phyloP scores from a whole-genome alignment of 2,329 filamentous ascomycete genomes.

The Exophiala spinifera region DNA sequence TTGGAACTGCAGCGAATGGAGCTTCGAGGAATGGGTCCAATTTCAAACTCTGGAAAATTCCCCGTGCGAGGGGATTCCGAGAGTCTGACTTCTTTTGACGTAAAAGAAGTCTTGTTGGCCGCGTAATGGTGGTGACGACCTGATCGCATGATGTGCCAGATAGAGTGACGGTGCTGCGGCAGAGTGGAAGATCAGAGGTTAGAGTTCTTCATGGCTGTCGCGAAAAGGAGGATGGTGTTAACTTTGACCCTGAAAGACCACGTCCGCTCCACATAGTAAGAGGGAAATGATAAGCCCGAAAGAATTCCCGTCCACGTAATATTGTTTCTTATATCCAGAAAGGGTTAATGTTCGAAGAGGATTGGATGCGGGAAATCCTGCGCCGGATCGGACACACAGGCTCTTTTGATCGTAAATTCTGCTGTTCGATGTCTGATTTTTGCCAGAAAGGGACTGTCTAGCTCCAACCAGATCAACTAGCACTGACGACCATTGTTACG shows the following conservation, averaged over 20 bases:
- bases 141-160: too few species aligned
- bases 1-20: neutral
- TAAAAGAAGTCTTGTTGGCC: neutral
- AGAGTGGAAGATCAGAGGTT: too few species aligned
- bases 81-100: neutral
- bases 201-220: neutral
- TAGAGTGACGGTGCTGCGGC: too few species aligned
- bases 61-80: neutral
- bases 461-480: too few species aligned
- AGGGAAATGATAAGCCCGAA: too few species aligned
- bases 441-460: too few species aligned
- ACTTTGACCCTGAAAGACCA: neutral
- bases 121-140: neutral
- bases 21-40: neutral
- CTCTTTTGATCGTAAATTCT: neutral
- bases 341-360: neutral
- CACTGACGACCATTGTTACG: too few species aligned
- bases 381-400: neutral
- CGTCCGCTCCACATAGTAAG: neutral
- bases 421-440: too few species aligned
- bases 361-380: neutral
- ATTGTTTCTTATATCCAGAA: neutral
- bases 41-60: neutral
- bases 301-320: too few species aligned
- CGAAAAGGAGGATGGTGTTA: neutral